Percentiles rank a stretch among this genome's conserved stretches.
Evolutionary conservation across 306 rosid genomes (phyloP).

Genomic region (Lagenaria siceraria): DNA sequence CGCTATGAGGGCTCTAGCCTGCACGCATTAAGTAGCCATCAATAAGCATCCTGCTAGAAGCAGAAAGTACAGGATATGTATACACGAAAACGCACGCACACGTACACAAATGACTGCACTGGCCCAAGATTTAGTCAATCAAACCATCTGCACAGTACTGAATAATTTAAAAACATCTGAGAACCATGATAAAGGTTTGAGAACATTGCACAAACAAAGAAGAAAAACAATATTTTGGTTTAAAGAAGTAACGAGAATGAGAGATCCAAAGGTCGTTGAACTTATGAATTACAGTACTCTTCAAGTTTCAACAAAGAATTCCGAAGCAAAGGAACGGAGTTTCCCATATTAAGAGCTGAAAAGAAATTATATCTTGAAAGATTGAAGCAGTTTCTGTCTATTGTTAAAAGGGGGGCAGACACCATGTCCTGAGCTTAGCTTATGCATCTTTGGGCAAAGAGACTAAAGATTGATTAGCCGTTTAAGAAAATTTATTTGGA

Average conservation of each 20-base stretch:
- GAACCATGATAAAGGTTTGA: constrained; percentile 1
- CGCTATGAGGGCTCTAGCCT: constrained; percentile 58
- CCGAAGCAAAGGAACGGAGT: neutral
- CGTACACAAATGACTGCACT: neutral
- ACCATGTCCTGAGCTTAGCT: neutral
- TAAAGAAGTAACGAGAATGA: neutral
- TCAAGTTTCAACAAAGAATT: neutral
- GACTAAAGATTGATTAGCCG: neutral
- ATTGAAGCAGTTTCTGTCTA: neutral
- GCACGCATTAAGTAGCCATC: constrained; percentile 6
- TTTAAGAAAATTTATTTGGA: neutral
- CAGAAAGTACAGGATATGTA: neutral
- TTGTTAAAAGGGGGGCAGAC: neutral
- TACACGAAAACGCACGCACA: neutral
- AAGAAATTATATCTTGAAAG: neutral
- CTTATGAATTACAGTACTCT: neutral
- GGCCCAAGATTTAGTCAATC: constrained; percentile 2
- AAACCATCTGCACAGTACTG: neutral
- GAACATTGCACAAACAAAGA: neutral
- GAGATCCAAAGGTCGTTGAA: neutral
- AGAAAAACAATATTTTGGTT: neutral
- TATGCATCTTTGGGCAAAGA: neutral
- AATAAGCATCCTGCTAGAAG: neutral
- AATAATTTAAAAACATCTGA: neutral
- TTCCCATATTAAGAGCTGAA: neutral